Conservation (phyloP, 352 stramenopile species). For the Phytophthora constricta region DNA sequence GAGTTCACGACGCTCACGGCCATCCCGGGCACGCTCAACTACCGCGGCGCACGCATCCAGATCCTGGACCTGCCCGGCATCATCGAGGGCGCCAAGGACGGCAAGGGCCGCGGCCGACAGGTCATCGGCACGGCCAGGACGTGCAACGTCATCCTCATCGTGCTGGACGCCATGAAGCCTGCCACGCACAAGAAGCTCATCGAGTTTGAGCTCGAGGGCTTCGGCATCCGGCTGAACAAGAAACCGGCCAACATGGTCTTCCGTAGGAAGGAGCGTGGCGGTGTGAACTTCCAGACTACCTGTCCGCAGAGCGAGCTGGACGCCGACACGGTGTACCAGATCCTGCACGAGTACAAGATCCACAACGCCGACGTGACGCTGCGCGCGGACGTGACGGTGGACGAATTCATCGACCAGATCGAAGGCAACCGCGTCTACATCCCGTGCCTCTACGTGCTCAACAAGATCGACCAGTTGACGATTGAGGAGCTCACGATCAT, state of each 20-base stretch:
- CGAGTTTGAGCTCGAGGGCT: slow-evolving; percentile 98
- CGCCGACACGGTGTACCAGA: slow-evolving; percentile 93
- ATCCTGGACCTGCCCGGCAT: slow-evolving; percentile 95
- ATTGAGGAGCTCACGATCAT: slow-evolving; percentile 99
- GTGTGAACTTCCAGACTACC: slow-evolving; percentile 97
- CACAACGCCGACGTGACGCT: slow-evolving; percentile 97
- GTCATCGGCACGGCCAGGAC: slow-evolving; percentile 97
- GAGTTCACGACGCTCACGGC: slow-evolving; percentile 99
- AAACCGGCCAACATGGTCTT: slow-evolving; percentile 96
- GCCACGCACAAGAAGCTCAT: slow-evolving; percentile 99
- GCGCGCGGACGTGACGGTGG: slow-evolving; percentile 95
- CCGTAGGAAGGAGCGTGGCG: slow-evolving; percentile 96
- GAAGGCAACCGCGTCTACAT: slow-evolving; percentile 99
- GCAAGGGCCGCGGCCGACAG: slow-evolving; percentile 96
- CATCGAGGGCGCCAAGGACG: slow-evolving; percentile 98
- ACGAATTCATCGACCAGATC: slow-evolving; percentile 99
- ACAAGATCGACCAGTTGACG: slow-evolving; percentile 99
- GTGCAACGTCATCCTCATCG: slow-evolving; percentile 99
- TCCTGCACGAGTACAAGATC: slow-evolving; percentile 99
- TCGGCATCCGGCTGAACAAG: slow-evolving; percentile 99
- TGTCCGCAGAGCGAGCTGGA: slow-evolving; percentile 93
- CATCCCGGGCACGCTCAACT: slow-evolving; percentile 98
- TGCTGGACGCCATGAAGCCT: slow-evolving; percentile 97
- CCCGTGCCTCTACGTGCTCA: slow-evolving; percentile 98
- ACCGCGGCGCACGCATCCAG: slow-evolving; percentile 90